Evolutionary conservation across 805 yeast species (phyloP), one percentile per base, ranked within the genome.

Genomic region (Teunomyces cretensis): DNA sequence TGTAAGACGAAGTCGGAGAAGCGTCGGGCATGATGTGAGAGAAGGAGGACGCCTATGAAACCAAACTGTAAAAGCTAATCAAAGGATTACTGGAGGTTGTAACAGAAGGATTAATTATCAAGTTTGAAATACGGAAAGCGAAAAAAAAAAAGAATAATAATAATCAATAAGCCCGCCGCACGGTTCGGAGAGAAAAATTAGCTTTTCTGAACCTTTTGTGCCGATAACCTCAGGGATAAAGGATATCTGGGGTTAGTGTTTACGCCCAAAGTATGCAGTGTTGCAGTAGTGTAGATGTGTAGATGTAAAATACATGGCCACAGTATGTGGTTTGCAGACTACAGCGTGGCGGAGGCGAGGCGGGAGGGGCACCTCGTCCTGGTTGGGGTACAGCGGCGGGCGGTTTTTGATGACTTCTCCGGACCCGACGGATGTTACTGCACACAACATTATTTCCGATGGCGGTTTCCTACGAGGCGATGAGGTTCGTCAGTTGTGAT

Each of bases 361-460:
- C n/a, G n/a, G n/a, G n/a, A n/a, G n/a, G n/a, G 22, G 22, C 22
- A 4, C 6, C 22, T 7, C n/a, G 6, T 30, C 6, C 14, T 30
- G 31, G 31, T n/a, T 30, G 15, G 31, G n/a, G 7, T 9, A 19
- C 6, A 19, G 22, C 22, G 6, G 6, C 22, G 22, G 22, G 22
- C 22, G 22, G 22, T 19, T 19, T 19, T 19, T 19, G 6, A 19
- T 19, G 22, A 19, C 22, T 19, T 6, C 3, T 19, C 22, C 36
- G 36, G 36, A 15, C 36, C 36, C 36, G 6, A 33, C 36, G 36
- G 36, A 33, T 33, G 36, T 17, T 9, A 33, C 36, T 33, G 36
- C 22, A 33, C 17, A 33, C n/a, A 17, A 22, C 22, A 6, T 19
- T 19, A 19, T 19, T 4, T 19, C 22, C 22, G 22, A 19, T 4